phyloP scores from a whole-genome alignment of 2,329 filamentous ascomycete genomes.

The Rutstroemia sp. region DNA sequence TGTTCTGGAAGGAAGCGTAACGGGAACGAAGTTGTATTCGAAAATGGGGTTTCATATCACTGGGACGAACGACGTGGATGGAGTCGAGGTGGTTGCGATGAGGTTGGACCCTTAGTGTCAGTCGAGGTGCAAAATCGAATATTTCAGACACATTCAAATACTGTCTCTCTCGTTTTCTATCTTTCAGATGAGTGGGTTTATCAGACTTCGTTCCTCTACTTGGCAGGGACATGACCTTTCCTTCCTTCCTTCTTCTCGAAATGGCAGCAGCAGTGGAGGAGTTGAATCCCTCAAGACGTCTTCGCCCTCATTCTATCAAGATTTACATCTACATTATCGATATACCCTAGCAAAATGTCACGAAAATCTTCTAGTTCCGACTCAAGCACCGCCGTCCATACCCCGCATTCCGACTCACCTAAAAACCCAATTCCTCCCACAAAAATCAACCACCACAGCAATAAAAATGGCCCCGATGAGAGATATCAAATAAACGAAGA shows the following conservation, averaged over 20 bases:
- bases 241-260: not conserved
- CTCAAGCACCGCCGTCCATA: not conserved
- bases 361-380: not conserved
- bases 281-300: too few relatives aligned
- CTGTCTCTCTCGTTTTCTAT: too few relatives aligned
- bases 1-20: conserved; percentile 1
- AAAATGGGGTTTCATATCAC: conserved; percentile 1
- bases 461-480: conserved; percentile 18
- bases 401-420: not conserved
- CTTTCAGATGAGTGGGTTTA: too few relatives aligned
- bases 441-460: not conserved
- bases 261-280: too few relatives aligned
- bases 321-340: not conserved
- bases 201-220: too few relatives aligned
- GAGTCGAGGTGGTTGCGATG: conserved; percentile 1
- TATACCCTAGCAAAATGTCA: not conserved
- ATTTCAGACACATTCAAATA: too few relatives aligned
- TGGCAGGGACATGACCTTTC: too few relatives aligned
- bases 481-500: conserved; percentile 29
- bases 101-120: not conserved
- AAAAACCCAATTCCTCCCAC: too few relatives aligned
- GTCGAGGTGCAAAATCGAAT: not conserved
- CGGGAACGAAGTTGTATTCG: conserved; percentile 4
- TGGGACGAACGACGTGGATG: not conserved
- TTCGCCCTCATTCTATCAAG: not conserved